Evolutionary conservation across 441 rosid species (phyloP), one percentile per base, ranked within the genome.

Genomic region (Manihot esculenta): DNA sequence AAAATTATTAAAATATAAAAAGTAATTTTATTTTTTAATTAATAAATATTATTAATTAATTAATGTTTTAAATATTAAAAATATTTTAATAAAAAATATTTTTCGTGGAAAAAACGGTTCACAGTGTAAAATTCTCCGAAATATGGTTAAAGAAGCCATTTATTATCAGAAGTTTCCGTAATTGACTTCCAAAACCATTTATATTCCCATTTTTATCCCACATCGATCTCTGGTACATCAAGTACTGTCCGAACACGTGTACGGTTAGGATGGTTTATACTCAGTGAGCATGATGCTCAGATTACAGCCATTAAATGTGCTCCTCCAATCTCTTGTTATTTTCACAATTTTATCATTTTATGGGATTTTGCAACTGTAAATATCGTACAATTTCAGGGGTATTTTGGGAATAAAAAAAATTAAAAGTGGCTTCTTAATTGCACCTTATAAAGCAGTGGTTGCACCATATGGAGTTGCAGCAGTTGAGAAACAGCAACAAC

Each of bases 181-280:
- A 20, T 44, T 27, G 66, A 71, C 66, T 38, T 38, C 42, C 42
- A 38, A 7, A 38, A 38, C 26, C 8, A n/a, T n/a, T n/a, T n/a
- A n/a, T n/a, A n/a, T n/a, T n/a, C n/a, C 5, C 10, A 13, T 1
- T 49, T 49, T 49, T 1, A 18, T 7, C 53, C 17, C 53, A 49
- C n/a, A n/a, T 0, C 3, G 20, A 53, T 53, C 10, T 8, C 7
- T 9, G 21, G 30, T 23, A 54, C 15, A 38, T 33, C 6, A 21
- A 27, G 57, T 51, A 45, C 57, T 41, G 85, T 77, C 77, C 83
- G 68, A 79, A 84, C 87, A 91, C 87, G 88, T 91, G 89, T 76
- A 82, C 83, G 86, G 75, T 55, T 62, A 48, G 14, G 79, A 81
- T 67, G 79, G 3, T 59, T 51, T 42, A 30, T 41, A 64, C 72